Conservation (phyloP, 192 early-diverging fungal genomes). For the Coemansia aciculifera region DNA sequence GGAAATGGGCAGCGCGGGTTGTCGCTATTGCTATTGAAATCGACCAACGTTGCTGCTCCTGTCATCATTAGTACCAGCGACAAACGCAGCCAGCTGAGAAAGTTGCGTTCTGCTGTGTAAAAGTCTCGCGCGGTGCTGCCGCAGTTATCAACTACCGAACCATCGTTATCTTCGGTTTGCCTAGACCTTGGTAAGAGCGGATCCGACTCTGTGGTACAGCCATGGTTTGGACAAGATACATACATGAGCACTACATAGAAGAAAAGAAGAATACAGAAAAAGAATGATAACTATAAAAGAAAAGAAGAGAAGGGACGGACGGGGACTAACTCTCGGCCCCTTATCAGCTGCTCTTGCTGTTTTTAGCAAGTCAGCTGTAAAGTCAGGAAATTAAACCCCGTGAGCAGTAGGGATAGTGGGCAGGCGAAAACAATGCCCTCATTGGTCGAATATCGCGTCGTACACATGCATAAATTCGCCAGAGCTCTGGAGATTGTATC, state of each 20-base stretch:
- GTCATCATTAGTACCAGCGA: constrained; percentile 36
- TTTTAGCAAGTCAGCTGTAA: background rate
- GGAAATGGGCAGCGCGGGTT: background rate
- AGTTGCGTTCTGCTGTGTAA: constrained; percentile 50
- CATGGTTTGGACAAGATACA: background rate
- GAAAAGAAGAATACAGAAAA: background rate
- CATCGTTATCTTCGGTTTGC: background rate
- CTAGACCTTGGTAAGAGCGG: background rate
- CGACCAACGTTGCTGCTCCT: constrained; percentile 24
- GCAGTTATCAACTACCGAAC: constrained; percentile 14
- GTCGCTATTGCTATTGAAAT: background rate
- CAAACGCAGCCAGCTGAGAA: constrained; percentile 45
- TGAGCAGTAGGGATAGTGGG: background rate
- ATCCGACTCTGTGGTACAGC: constrained; percentile 1
- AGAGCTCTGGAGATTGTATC: background rate
- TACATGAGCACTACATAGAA: background rate
- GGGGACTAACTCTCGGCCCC: background rate
- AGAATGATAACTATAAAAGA: background rate
- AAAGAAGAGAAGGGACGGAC: background rate
- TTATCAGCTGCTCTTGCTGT: background rate
- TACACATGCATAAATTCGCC: background rate
- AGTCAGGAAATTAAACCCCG: background rate
- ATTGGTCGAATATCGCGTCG: constrained; percentile 1
- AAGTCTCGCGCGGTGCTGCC: constrained; percentile 49
- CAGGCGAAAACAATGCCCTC: background rate